phyloP scores from a whole-genome alignment of 2,329 filamentous ascomycete species.

The Cladosporium colombiae region DNA sequence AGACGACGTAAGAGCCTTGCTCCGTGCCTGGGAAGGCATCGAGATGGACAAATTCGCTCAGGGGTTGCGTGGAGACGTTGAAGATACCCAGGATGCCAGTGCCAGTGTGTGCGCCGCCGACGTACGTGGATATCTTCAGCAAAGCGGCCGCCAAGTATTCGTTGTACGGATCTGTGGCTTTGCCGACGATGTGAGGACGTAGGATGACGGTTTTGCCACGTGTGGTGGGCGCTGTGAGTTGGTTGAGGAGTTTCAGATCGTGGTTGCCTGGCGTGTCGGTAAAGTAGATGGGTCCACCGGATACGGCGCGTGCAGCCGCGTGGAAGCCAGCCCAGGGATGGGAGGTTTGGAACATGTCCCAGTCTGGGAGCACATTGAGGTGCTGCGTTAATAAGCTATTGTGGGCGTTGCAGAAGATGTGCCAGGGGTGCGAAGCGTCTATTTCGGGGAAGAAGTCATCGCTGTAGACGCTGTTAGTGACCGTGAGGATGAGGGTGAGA shows the following conservation, averaged over 20 bases:
- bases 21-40: conserved; percentile 72
- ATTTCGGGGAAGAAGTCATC: conserved; percentile 90
- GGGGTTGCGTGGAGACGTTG: conserved; percentile 66
- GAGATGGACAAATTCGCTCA: conserved; percentile 71
- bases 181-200: conserved; percentile 73
- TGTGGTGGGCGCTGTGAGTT: conserved; percentile 77
- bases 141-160: conserved; percentile 72
- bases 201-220: conserved; percentile 77
- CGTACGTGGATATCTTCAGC: conserved; percentile 77
- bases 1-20: conserved; percentile 66
- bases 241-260: conserved; percentile 69
- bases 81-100: conserved; percentile 81
- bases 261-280: conserved; percentile 86
- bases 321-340: conserved; percentile 78
- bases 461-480: neutral
- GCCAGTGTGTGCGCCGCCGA: conserved; percentile 67
- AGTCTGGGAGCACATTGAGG: conserved; percentile 83
- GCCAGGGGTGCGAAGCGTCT: conserved; percentile 83
- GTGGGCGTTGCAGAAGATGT: conserved; percentile 91
- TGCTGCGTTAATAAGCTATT: conserved; percentile 81
- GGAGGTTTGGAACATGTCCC: conserved; percentile 72
- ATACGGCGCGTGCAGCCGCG: conserved; percentile 84
- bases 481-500: neutral
- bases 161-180: conserved; percentile 71
- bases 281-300: conserved; percentile 90